Evolutionary conservation across 441 rosid species (phyloP).

Genomic region (Populus hybrid): DNA sequence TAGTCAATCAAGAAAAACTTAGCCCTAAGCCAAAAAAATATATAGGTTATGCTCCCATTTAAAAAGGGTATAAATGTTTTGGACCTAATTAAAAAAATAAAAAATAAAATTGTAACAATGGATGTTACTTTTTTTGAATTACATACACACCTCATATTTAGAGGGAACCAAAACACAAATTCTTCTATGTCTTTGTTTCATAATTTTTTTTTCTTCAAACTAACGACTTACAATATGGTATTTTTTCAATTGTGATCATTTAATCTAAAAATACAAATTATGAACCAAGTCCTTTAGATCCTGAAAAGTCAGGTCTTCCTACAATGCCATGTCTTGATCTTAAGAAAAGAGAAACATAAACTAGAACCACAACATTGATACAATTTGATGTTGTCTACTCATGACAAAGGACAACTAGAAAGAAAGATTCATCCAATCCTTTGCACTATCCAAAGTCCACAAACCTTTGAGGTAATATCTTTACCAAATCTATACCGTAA

Average conservation of each 20-base stretch:
- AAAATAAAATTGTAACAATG: not conserved
- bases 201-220: not conserved
- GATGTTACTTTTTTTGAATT: not conserved
- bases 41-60: not conserved
- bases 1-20: not conserved
- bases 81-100: too few relatives aligned
- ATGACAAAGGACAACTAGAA: rapidly evolving
- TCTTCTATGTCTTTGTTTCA: too few relatives aligned
- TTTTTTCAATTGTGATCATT: not conserved
- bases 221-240: not conserved
- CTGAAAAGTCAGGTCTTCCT: not conserved
- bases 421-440: too few relatives aligned
- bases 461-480: too few relatives aligned
- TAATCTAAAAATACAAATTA: not conserved
- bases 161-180: too few relatives aligned
- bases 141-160: too few relatives aligned
- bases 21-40: not conserved
- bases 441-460: too few relatives aligned
- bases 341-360: not conserved
- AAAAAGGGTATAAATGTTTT: constrained; percentile 6
- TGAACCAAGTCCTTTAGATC: not conserved
- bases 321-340: too few relatives aligned
- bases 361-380: not conserved
- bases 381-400: too few relatives aligned
- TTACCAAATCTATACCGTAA: too few relatives aligned